A percentile compares a stretch with the other conserved stretches of the same genome.
Evolutionary conservation across 139 green algal genomes (phyloP).

Genomic region (Pleodorina starrii): DNA sequence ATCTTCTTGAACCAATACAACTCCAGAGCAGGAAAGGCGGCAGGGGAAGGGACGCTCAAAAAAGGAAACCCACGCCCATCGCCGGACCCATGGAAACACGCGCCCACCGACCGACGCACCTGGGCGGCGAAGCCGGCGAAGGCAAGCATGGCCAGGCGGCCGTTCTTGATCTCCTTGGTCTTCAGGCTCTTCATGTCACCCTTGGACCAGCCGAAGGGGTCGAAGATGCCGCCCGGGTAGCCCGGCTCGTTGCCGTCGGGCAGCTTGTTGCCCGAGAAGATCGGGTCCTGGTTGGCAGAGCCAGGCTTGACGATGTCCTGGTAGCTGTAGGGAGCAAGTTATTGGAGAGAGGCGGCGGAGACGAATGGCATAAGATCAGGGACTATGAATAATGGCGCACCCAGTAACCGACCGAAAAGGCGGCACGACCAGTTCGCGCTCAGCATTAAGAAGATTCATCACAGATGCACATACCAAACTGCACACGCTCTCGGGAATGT

Average conservation of each 20-base stretch:
- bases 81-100: too few relatives aligned
- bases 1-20: too few relatives aligned
- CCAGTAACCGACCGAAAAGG: too few relatives aligned
- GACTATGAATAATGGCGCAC: too few relatives aligned
- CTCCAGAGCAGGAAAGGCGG: too few relatives aligned
- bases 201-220: constrained; percentile 85
- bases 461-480: too few relatives aligned
- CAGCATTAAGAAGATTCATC: too few relatives aligned
- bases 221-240: constrained; percentile 84
- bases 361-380: too few relatives aligned
- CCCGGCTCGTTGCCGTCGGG: constrained; percentile 62
- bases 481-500: too few relatives aligned
- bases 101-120: constrained; percentile 45
- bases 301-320: constrained; percentile 90
- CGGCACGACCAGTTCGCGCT: too few relatives aligned
- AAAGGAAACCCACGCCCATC: too few relatives aligned
- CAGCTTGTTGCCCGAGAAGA: constrained; percentile 73
- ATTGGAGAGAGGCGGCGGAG: not conserved
- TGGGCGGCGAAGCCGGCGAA: constrained; percentile 74
- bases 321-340: constrained; percentile 64
- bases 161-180: constrained; percentile 94
- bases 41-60: too few relatives aligned
- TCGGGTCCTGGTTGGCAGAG: constrained; percentile 75
- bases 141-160: constrained; percentile 79
- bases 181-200: constrained; percentile 75